Conservation (phyloP, 1,284 basidiomycete species). For the Coniferiporia sulphurascens region DNA sequence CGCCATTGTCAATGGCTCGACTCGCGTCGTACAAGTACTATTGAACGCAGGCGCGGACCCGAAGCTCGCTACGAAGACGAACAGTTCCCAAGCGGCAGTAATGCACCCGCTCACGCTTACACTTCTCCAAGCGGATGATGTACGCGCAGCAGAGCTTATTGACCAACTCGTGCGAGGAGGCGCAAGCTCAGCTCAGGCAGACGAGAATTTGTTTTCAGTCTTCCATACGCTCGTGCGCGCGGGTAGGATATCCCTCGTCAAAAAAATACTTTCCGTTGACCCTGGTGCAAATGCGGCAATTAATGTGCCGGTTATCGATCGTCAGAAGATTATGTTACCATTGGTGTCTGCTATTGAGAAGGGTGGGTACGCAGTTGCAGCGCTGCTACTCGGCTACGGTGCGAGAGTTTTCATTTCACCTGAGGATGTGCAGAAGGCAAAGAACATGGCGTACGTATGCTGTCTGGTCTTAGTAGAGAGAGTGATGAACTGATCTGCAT, state of each 20-base stretch:
- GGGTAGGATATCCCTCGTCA: conserved; percentile 38
- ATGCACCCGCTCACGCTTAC: conserved; percentile 47
- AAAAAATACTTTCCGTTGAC: conserved; percentile 43
- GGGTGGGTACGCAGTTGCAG: conserved; percentile 34
- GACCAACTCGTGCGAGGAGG: conserved; percentile 44
- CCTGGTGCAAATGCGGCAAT: conserved; percentile 42
- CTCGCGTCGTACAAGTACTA: conserved; percentile 41
- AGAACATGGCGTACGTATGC: conserved; percentile 20
- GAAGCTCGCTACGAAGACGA: conserved; percentile 25
- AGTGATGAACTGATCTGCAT: not conserved
- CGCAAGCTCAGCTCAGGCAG: conserved; percentile 44
- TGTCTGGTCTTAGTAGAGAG: no score
- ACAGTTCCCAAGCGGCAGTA: conserved; percentile 22
- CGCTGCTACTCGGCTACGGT: conserved; percentile 38
- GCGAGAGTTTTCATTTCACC: conserved; percentile 31
- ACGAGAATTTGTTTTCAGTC: conserved; percentile 40
- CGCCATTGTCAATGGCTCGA: conserved; percentile 44
- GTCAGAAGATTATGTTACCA: conserved; percentile 25
- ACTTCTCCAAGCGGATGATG: conserved; percentile 40
- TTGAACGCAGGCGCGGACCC: conserved; percentile 40
- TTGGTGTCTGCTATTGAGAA: conserved; percentile 33
- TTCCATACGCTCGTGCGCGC: conserved; percentile 42
- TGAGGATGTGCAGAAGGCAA: conserved; percentile 30
- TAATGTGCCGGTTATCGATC: conserved; percentile 35
- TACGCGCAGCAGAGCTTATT: conserved; percentile 37